Conservation (phyloP, 345 rosid genomes). For the Eucalyptus sp. region DNA sequence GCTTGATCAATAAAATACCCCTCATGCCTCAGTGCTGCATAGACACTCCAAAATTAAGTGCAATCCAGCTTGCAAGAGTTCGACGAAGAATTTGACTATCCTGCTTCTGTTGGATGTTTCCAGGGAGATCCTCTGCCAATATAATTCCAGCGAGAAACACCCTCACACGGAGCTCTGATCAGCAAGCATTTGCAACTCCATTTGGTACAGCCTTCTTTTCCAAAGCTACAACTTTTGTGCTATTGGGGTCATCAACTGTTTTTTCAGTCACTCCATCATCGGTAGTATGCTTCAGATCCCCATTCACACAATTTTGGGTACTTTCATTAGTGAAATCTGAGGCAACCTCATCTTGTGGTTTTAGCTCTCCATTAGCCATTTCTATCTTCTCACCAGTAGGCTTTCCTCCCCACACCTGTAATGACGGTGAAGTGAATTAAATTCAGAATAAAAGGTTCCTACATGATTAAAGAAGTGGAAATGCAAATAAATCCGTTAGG, state of each 20-base stretch:
- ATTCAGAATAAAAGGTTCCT: not conserved
- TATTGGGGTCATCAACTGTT: not conserved
- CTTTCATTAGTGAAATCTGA: not conserved
- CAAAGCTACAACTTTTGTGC: not conserved
- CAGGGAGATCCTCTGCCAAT: not conserved
- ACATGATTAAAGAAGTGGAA: not conserved
- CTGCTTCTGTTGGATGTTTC: not conserved
- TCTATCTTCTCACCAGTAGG: not conserved
- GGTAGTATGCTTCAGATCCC: not conserved
- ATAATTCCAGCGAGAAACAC: not conserved
- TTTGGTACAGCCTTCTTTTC: not conserved
- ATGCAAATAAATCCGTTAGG: not conserved
- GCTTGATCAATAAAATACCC: not conserved
- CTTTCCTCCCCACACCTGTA: slow-evolving; percentile 3
- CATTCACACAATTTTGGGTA: not conserved
- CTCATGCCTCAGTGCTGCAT: not conserved
- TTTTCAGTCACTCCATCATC: not conserved
- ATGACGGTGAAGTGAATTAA: not conserved
- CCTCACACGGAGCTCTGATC: not conserved
- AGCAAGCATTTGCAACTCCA: slow-evolving; percentile 8
- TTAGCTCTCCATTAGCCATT: not conserved
- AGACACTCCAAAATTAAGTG: not conserved
- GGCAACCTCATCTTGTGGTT: not conserved
- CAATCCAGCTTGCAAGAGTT: not conserved
- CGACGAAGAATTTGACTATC: not conserved